Evolutionary conservation across 345 rosid species (phyloP), one percentile per base, ranked within the genome.

Genomic region (Citrus australasica): DNA sequence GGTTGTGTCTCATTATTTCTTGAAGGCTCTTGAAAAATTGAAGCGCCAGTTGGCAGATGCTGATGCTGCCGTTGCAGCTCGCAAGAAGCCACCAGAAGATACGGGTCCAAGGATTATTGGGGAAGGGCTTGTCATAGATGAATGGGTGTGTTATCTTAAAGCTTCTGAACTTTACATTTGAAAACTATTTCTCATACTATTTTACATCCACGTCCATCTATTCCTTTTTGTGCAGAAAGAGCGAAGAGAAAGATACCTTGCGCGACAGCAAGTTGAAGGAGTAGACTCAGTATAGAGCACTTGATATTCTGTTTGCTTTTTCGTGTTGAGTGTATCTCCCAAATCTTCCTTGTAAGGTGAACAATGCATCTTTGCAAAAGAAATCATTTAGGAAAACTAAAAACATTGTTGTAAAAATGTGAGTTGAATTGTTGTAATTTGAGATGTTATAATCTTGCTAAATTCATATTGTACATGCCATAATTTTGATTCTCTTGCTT

Each of bases 81-180:
- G 93, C 11, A 94, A 92, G 87, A 94, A 92, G 66, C 96, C 98
- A 67, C 90, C 89, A 53, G 97, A 90, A 80, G 98, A 93, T 71
- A 70, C 91, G 16, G 97, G 97, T 68, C 94, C 98, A 14, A 90
- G 78, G 87, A 85, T 94, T 81, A 88, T 94, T 2, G 99, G 98
- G 33, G 99, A 97, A 89, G 99, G 99, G 67, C 98, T 97, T n/a
- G 99, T 97, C 35, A 93, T 97, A 64, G 99, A 97, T 83, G 98
- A 97, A 89, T 97, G 99, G 99, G 99, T 94, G 53, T 82, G 94
- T 88, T 70, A 71, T 24, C 60, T 40, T 25, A 28, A 71, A 40
- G 27, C n/a, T 22, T 72, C 28, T 67, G 61, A 78, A 64, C 9
- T 71, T 27, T 56, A 16, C 27, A 9, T 8, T 55, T 8, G 2